A percentile compares a stretch with the other conserved stretches of the same genome.
Evolutionary conservation across 768 basidiomycete genomes (phyloP).

Genomic region (Lyophyllum atratum): DNA sequence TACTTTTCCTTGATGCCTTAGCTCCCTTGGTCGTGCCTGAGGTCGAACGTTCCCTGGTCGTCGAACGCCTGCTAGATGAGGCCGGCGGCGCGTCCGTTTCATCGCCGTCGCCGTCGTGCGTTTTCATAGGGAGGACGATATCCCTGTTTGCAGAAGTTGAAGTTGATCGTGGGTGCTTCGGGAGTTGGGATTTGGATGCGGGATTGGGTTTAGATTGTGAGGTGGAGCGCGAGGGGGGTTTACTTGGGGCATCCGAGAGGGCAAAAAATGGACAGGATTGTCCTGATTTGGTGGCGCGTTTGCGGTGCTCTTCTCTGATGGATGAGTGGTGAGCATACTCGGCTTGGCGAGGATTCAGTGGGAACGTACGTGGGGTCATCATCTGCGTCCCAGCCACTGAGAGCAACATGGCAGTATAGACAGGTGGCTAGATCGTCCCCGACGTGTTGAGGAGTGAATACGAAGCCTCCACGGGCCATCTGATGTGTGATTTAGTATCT

Average conservation of each 20-base stretch:
- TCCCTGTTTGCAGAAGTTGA: conserved; percentile 33
- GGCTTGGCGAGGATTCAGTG: conserved; percentile 3
- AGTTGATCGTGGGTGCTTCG: conserved; percentile 30
- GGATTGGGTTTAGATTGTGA: conserved; percentile 24
- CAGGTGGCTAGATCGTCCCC: conserved; percentile 85
- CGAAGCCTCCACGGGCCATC: conserved; percentile 92
- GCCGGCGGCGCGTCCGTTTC: conserved; percentile 18
- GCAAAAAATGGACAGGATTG: conserved; percentile 44
- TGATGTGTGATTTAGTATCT: conserved; percentile 28
- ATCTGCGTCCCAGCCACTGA: conserved; percentile 84
- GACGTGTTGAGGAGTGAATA: conserved; percentile 66
- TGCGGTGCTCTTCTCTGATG: conserved; percentile 73
- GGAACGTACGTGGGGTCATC: conserved; percentile 85
- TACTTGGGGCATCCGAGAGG: conserved; percentile 17
- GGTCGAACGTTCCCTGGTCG: conserved; percentile 1
- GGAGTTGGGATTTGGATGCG: conserved; percentile 25
- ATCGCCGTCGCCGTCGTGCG: conserved; percentile 33
- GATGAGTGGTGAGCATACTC: conserved; percentile 6
- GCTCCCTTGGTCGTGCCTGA: conserved; percentile 10
- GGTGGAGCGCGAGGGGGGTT: conserved; percentile 26
- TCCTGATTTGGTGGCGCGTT: conserved; percentile 55
- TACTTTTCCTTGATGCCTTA: conserved; percentile 15
- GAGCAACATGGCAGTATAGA: conserved; percentile 77
- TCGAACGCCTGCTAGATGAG: conserved; percentile 21
- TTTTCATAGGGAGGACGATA: conserved; percentile 39